These are phyloP conservation scores for Tricholoma bakamatsutake DNA, from an alignment of 768 basidiomycete species.

Conservation along the genomic window DNA sequence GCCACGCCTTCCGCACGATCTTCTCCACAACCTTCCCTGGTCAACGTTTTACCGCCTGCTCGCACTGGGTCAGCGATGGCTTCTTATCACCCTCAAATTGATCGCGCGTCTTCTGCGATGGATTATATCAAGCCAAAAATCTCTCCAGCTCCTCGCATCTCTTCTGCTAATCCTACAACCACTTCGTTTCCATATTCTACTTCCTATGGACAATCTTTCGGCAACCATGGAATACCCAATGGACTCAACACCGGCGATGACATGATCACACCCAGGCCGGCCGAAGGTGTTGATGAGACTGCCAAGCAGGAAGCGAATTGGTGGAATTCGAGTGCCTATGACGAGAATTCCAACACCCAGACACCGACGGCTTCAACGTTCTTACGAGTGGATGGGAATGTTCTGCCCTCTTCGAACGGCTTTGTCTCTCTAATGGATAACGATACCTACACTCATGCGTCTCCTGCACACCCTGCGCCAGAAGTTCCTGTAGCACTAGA, in stretches of 20 bases:
- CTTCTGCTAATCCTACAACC: constrained; percentile 46
- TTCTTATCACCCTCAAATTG: constrained; percentile 47
- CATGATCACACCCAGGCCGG: constrained; percentile 26
- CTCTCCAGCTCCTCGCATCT: constrained; percentile 49
- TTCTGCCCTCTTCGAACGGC: constrained; percentile 42
- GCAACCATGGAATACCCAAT: constrained; percentile 29
- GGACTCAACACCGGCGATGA: constrained; percentile 28
- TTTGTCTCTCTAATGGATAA: constrained; percentile 84
- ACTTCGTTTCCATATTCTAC: constrained; percentile 44
- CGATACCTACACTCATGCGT: constrained; percentile 34
- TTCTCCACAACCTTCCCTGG: constrained; percentile 61
- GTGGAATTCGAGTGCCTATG: constrained; percentile 53
- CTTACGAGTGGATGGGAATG: constrained; percentile 42
- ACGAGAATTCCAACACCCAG: constrained; percentile 26
- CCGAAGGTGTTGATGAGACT: constrained; percentile 25
- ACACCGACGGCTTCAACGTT: constrained; percentile 75
- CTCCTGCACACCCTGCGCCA: constrained; percentile 12
- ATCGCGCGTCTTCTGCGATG: constrained; percentile 74
- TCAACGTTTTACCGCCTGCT: constrained; percentile 39
- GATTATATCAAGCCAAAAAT: constrained; percentile 57
- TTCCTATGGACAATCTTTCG: constrained; percentile 28
- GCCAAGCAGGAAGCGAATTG: constrained; percentile 42
- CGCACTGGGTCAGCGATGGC: constrained; percentile 71
- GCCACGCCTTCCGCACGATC: constrained; percentile 67
- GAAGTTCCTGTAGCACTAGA: constrained; percentile 31